A percentile compares a stretch with the other conserved stretches of the same genome.
Evolutionary conservation across 306 rosid genomes (phyloP).

Genomic region (Biancaea sappan): DNA sequence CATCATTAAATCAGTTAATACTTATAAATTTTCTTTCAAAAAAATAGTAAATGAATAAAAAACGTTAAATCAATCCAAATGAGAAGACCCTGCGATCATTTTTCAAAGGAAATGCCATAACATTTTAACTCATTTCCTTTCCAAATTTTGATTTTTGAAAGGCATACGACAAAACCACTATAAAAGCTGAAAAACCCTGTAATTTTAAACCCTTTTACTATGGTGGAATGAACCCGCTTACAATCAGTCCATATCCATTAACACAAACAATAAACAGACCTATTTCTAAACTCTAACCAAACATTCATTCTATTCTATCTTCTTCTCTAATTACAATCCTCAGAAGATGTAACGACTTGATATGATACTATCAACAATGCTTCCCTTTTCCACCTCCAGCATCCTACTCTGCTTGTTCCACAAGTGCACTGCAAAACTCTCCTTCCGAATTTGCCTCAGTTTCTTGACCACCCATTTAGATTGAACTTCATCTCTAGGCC

Average conservation of each 20-base stretch:
- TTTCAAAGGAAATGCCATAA: neutral
- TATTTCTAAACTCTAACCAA: neutral
- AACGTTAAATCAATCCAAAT: too few relatives aligned
- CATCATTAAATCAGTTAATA: too few relatives aligned
- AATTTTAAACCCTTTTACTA: neutral
- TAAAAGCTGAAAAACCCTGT: neutral
- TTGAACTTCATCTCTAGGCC: slow-evolving; percentile 56
- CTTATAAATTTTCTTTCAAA: too few relatives aligned
- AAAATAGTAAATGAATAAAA: too few relatives aligned
- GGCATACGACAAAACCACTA: neutral
- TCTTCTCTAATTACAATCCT: slow-evolving; percentile 40
- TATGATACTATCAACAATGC: slow-evolving; percentile 62
- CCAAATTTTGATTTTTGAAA: slow-evolving; percentile 14
- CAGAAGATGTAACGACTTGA: slow-evolving; percentile 52
- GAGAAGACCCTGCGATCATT: too few relatives aligned
- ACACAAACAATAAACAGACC: slow-evolving; percentile 23
- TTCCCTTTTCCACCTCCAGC: slow-evolving; percentile 65
- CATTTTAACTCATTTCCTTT: neutral
- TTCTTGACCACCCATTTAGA: slow-evolving; percentile 64
- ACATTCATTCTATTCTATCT: slow-evolving; percentile 16
- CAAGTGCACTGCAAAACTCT: slow-evolving; percentile 70
- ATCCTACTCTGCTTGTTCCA: slow-evolving; percentile 83
- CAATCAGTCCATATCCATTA: slow-evolving; percentile 24
- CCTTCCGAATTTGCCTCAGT: slow-evolving; percentile 50
- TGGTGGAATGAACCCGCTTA: slow-evolving; percentile 23